These are phyloP conservation scores for Kernera saxatilis DNA, from an alignment of 345 rosid species.

Conservation along the genomic window DNA sequence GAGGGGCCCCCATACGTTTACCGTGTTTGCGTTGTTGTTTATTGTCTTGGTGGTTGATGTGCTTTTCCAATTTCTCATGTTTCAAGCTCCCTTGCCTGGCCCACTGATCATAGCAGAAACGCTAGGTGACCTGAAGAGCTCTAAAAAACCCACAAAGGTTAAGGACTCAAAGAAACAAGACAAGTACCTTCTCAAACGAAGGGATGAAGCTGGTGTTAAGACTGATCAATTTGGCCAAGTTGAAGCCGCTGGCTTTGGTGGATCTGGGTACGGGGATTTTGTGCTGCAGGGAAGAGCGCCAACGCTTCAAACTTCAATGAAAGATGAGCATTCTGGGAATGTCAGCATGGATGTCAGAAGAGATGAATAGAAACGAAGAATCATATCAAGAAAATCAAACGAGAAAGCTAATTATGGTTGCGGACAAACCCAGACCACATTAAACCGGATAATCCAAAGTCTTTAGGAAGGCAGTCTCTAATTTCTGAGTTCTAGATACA, in stretches of 20 bases:
- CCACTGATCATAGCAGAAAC: slow-evolving; percentile 91
- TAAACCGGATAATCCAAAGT: no score
- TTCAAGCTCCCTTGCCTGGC: slow-evolving; percentile 92
- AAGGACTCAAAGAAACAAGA: slow-evolving; percentile 80
- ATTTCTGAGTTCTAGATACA: no score
- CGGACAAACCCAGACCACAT: no score
- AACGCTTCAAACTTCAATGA: slow-evolving; percentile 30
- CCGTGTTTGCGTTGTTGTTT: slow-evolving; percentile 2
- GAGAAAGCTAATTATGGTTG: no score
- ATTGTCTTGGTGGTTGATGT: slow-evolving; percentile 1
- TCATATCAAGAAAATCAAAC: no score
- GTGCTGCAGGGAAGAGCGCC: slow-evolving; percentile 67
- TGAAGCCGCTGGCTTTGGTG: slow-evolving; percentile 35
- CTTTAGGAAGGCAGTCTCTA: no score
- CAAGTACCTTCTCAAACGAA: slow-evolving; percentile 70
- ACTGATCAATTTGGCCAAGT: slow-evolving; percentile 33
- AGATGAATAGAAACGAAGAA: no score
- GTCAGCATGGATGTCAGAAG: slow-evolving; percentile 33
- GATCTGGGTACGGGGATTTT: slow-evolving; percentile 53
- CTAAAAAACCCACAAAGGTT: slow-evolving; percentile 57
- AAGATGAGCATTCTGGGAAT: slow-evolving; percentile 35
- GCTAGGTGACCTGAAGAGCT: slow-evolving; percentile 53
- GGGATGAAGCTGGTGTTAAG: slow-evolving; percentile 55
- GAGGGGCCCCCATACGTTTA: neutral
- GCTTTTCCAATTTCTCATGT: slow-evolving; percentile 10